Conservation (phyloP, 139 green algal genomes). For the Coelastrella sp. region DNA sequence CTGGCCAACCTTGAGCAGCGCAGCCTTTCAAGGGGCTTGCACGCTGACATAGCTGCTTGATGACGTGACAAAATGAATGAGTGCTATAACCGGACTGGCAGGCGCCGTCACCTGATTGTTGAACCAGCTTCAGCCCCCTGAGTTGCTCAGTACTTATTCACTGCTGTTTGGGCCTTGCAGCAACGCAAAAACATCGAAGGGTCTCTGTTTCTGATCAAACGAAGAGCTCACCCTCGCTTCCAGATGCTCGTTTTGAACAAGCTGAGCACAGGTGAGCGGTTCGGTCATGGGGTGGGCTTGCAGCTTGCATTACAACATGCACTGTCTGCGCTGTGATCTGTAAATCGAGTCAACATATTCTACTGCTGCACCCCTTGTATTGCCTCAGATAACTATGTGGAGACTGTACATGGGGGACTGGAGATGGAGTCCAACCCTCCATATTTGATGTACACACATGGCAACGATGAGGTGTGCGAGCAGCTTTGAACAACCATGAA, state of each 20-base stretch:
- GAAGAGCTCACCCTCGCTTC: conserved; percentile 74
- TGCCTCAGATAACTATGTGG: conserved; percentile 85
- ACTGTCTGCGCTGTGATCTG: background rate
- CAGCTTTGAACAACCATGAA: background rate
- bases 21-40: no score
- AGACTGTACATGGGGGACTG: conserved; percentile 77
- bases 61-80: background rate
- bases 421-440: conserved; percentile 82
- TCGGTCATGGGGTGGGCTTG: background rate
- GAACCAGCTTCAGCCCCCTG: background rate
- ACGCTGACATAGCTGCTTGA: no score
- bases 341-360: no score
- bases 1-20: background rate
- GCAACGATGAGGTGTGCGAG: conserved; percentile 59
- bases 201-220: conserved; percentile 90
- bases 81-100: background rate
- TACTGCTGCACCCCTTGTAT: no score
- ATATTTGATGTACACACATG: conserved; percentile 91
- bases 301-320: background rate
- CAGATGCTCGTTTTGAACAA: conserved; percentile 93
- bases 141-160: background rate
- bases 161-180: conserved; percentile 37
- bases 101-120: no score
- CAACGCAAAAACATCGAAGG: conserved; percentile 91
- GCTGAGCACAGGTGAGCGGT: conserved; percentile 63